Evolutionary conservation across 2,329 filamentous ascomycete species (phyloP).

Genomic region (Sphaerulina populicola): DNA sequence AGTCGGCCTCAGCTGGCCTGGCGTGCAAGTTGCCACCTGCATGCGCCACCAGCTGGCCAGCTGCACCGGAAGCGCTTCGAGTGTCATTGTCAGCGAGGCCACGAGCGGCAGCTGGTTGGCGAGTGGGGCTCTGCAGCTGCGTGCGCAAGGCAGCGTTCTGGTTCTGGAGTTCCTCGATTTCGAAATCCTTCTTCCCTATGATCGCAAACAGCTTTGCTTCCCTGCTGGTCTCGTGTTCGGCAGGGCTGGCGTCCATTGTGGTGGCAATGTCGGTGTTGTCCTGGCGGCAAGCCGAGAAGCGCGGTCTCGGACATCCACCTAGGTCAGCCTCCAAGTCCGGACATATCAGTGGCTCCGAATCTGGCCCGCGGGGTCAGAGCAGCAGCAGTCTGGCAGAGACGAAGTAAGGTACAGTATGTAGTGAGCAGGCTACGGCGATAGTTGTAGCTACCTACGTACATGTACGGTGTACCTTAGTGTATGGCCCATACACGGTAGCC

Average conservation of each 20-base stretch:
- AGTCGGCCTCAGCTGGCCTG: slow-evolving; percentile 13
- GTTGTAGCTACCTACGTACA: too few relatives aligned
- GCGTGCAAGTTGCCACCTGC: neutral
- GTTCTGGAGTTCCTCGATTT: slow-evolving; percentile 20
- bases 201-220: slow-evolving; percentile 4
- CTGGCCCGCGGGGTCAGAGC: neutral
- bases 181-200: slow-evolving; percentile 5
- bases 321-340: neutral
- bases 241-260: neutral
- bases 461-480: too few relatives aligned
- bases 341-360: neutral
- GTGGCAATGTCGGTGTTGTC: neutral
- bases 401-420: too few relatives aligned
- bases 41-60: neutral
- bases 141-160: slow-evolving; percentile 22
- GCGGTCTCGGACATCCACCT: neutral
- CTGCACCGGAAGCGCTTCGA: neutral
- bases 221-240: neutral
- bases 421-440: too few relatives aligned
- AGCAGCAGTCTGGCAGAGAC: neutral
- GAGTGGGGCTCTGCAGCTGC: slow-evolving; percentile 8
- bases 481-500: too few relatives aligned
- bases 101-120: neutral
- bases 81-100: neutral
- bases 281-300: neutral